Percentiles rank a stretch among this genome's conserved stretches.
Conservation (phyloP, 192 early-diverging fungal species). For the Linnemannia schmuckeri region DNA sequence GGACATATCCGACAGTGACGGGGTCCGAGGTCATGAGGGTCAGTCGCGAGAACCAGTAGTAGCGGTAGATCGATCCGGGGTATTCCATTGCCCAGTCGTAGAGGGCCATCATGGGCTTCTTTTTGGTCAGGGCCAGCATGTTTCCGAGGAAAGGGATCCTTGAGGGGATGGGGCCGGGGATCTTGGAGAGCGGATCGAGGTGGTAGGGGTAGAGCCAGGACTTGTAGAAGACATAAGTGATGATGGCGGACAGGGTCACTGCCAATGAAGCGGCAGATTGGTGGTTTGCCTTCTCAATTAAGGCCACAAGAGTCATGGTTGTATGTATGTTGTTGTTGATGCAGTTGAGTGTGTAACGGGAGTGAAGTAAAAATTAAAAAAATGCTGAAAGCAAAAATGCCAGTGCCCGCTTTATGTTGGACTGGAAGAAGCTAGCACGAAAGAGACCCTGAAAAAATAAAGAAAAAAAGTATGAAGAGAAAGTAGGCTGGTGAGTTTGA, state of each 20-base stretch:
- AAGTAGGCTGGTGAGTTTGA: neutral
- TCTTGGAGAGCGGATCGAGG: slow-evolving; percentile 32
- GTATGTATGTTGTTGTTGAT: neutral
- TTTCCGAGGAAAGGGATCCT: slow-evolving; percentile 59
- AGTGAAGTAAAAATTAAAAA: neutral
- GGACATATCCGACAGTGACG: slow-evolving; percentile 46
- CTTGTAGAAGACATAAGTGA: slow-evolving; percentile 41
- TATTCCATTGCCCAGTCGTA: slow-evolving; percentile 56
- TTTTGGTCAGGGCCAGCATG: slow-evolving; percentile 60
- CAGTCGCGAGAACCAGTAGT: slow-evolving; percentile 48
- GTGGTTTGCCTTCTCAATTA: slow-evolving; percentile 21
- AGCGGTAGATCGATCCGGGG: slow-evolving; percentile 44
- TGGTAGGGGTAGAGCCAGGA: slow-evolving; percentile 38
- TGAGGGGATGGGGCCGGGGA: slow-evolving; percentile 32
- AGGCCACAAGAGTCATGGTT: slow-evolving; percentile 16
- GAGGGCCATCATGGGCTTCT: slow-evolving; percentile 46
- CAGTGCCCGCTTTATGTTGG: neutral
- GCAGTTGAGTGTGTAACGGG: neutral
- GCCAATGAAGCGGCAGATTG: slow-evolving; percentile 23
- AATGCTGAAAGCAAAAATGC: neutral
- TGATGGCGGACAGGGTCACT: slow-evolving; percentile 18
- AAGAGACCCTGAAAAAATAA: neutral
- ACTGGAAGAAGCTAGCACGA: neutral
- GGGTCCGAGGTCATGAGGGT: slow-evolving; percentile 53
- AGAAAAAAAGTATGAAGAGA: neutral